Evolutionary conservation across 495 filamentous ascomycete genomes (phyloP).

Genomic region (Saxispiralis lemnorum): DNA sequence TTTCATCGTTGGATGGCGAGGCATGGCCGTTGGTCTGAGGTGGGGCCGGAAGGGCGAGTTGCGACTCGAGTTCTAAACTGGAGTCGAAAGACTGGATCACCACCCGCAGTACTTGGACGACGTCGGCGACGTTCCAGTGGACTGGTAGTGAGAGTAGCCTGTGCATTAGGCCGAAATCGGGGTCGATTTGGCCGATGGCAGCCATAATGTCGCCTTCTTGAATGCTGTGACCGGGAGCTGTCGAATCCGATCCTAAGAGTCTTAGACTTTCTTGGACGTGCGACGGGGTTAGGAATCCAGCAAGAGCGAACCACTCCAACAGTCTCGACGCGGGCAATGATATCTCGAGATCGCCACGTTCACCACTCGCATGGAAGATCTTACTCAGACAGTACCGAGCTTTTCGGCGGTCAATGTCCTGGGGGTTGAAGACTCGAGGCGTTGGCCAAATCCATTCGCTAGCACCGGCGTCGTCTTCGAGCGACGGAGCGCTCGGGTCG

Average conservation of each 20-base stretch:
- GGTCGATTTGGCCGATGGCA: slow-evolving; percentile 21
- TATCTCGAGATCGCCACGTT: background rate
- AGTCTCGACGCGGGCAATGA: background rate
- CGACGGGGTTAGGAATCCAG: slow-evolving; percentile 19
- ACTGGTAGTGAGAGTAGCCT: slow-evolving; percentile 17
- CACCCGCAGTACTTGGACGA: slow-evolving; percentile 24
- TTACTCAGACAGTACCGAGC: slow-evolving; percentile 35
- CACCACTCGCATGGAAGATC: slow-evolving; percentile 27
- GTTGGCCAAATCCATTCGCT: background rate
- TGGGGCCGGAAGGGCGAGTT: background rate
- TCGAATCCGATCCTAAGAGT: too few species aligned
- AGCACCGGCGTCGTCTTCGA: background rate
- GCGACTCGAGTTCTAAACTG: background rate
- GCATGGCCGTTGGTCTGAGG: slow-evolving; percentile 13
- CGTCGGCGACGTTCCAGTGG: slow-evolving; percentile 30
- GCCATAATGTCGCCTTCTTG: slow-evolving; percentile 20
- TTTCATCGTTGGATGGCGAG: slow-evolving; percentile 11
- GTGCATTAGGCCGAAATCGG: slow-evolving; percentile 20
- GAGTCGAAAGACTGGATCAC: slow-evolving; percentile 23
- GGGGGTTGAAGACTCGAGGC: background rate
- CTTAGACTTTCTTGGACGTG: slow-evolving; percentile 8
- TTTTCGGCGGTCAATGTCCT: slow-evolving; percentile 24
- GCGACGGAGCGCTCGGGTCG: background rate
- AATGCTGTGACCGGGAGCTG: background rate
- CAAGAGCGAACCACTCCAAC: slow-evolving; percentile 19